Base-by-base conservation (phyloP, 345 rosid genomes). In the Lenwebbia sp. region DNA sequence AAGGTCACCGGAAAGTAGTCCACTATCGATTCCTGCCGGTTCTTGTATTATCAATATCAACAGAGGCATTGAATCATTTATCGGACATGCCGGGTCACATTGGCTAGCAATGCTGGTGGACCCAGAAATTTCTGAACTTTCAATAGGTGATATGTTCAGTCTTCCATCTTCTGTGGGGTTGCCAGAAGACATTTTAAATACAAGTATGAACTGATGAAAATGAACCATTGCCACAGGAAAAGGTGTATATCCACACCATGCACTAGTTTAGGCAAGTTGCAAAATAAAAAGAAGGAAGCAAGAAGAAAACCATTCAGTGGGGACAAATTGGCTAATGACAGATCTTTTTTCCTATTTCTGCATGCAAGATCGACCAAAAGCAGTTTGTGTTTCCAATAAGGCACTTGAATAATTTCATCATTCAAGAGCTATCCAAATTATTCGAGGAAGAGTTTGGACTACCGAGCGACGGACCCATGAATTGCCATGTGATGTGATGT, bases 401-500 rank as follows among this genome's bases (percentile, higher is more conserved):
- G 58, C 85, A 70, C 86, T 89, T 87, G 44, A 85, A 10, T 33
- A 83, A 15, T 2, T 51, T 11, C 12, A 13, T 87, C 60, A 41
- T 85, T 53, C 70, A n/a, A 25, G 82, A 86, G 85, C 88, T 85
- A 15, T 60, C 83, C 51, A 53, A 52, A 25, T 13, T 82, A 53
- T 84, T 86, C 1, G 83, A 89, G 41, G 88, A 89, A 55, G 84
- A 82, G 54, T 50, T 84, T 6, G 82, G 87, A 6, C n/a, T 82
- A 17, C 54, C 84, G 22, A 53, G 58, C 3, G 85, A 84, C 7
- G 85, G 90, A 52, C 89, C 89, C 25, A 92, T 90, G 85, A 88
- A 81, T 76, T 89, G 51, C 90, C 93, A 26, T 88, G 88, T 12
- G 91, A 93, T 86, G 86, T 85, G 0, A 55, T 17, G 11, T 88